These are phyloP conservation scores for Stellera chamaejasme DNA, from an alignment of 345 rosid species.

Conservation along the genomic window DNA sequence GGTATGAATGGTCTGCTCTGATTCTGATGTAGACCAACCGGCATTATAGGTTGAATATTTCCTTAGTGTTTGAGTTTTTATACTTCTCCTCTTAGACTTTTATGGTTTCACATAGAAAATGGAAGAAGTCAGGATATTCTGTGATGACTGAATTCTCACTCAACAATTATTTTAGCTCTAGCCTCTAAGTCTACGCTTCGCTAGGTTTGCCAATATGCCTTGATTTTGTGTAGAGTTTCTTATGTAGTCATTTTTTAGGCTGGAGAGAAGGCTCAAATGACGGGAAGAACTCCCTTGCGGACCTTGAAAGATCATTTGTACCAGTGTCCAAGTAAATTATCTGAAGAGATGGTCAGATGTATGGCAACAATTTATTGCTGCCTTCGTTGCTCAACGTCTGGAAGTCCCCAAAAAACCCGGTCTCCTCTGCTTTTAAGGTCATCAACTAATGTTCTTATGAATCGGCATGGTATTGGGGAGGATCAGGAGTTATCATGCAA, in stretches of 20 bases:
- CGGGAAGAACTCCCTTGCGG: slow-evolving; percentile 33
- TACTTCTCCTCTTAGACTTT: no score
- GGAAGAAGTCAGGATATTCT: no score
- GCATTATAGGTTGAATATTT: no score
- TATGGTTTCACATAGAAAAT: no score
- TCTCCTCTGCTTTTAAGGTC: slow-evolving; percentile 57
- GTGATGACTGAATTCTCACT: no score
- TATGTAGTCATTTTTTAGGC: slow-evolving; percentile 22
- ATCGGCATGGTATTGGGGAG: slow-evolving; percentile 34
- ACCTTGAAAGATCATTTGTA: slow-evolving; percentile 73
- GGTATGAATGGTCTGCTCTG: no score
- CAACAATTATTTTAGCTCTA: no score
- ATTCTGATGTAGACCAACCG: no score
- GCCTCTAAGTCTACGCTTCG: no score
- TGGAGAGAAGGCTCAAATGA: slow-evolving; percentile 17
- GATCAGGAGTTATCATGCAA: slow-evolving; percentile 60
- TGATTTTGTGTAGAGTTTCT: slow-evolving; percentile 8
- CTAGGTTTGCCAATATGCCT: neutral
- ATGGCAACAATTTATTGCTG: slow-evolving; percentile 87
- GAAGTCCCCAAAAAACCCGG: slow-evolving; percentile 28
- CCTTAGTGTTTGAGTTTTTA: no score
- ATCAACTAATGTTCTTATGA: slow-evolving; percentile 54
- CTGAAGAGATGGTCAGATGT: slow-evolving; percentile 87
- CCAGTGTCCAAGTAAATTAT: slow-evolving; percentile 82
- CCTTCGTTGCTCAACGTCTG: slow-evolving; percentile 45